A percentile compares a stretch with the other conserved stretches of the same genome.
phyloP scores from a whole-genome alignment of 2,329 filamentous ascomycete species.

The Fusarium sp. region DNA sequence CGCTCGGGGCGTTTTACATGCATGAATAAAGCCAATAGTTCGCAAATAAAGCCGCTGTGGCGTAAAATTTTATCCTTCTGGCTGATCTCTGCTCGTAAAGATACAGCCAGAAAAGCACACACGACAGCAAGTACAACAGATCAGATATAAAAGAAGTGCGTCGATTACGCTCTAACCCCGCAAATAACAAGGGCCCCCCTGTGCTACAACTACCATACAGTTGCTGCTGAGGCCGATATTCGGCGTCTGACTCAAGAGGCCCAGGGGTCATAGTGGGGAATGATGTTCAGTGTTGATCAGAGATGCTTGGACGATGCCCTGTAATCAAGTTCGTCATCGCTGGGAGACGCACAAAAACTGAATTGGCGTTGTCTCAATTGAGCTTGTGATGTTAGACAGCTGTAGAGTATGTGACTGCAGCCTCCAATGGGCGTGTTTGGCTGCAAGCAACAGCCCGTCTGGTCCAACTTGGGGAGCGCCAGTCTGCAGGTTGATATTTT shows the following conservation, averaged over 20 bases:
- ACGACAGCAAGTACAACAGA: background rate
- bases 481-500: background rate
- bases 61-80: background rate
- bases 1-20: background rate
- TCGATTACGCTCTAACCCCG: conserved; percentile 10
- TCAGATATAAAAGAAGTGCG: background rate
- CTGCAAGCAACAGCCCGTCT: background rate
- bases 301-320: background rate
- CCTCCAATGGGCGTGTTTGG: background rate
- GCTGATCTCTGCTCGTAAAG: background rate
- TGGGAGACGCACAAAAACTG: background rate
- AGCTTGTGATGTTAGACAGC: background rate
- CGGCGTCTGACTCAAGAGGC: conserved; percentile 14
- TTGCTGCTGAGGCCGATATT: conserved; percentile 6
- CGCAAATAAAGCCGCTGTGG: background rate
- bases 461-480: background rate
- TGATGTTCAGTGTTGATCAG: conserved; percentile 10
- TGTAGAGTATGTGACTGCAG: background rate
- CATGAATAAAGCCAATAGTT: background rate
- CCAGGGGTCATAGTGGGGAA: conserved; percentile 2
- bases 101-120: background rate
- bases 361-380: background rate
- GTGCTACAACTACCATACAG: background rate
- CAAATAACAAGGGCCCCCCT: conserved; percentile 15
- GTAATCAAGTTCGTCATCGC: conserved; percentile 14